These are phyloP conservation scores for Wallacemonas sp. DNA, from an alignment of 208 protist species.

Conservation along the genomic window DNA sequence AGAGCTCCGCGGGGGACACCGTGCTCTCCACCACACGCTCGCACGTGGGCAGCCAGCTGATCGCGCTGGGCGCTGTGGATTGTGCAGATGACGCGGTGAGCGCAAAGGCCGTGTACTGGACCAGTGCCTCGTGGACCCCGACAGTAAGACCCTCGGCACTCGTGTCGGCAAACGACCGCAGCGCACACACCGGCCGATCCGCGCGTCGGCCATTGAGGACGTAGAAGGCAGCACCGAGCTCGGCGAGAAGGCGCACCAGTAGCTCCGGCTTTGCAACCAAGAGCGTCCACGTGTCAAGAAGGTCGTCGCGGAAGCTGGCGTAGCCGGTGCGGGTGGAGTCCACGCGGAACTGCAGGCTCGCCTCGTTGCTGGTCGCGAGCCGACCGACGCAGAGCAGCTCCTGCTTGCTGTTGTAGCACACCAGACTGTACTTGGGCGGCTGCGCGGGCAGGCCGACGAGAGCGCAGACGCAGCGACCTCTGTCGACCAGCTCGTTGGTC, in stretches of 20 bases:
- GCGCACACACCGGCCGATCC: background rate
- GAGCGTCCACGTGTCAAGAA: conserved; percentile 49
- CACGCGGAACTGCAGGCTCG: conserved; percentile 20
- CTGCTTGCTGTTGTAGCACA: conserved; percentile 78
- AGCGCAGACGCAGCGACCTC: conserved; percentile 67
- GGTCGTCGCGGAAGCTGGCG: conserved; percentile 71
- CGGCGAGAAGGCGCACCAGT: conserved; percentile 49
- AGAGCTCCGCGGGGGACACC: background rate
- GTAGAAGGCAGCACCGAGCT: conserved; percentile 68
- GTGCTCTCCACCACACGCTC: conserved; percentile 11
- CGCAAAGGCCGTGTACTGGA: conserved; percentile 53
- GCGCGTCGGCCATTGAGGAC: conserved; percentile 42
- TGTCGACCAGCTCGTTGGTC: conserved; percentile 42
- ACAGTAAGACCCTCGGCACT: conserved; percentile 7
- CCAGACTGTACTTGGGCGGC: conserved; percentile 72
- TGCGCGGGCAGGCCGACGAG: conserved; percentile 52
- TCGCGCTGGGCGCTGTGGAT: background rate
- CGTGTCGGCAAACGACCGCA: background rate
- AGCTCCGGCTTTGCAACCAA: conserved; percentile 48
- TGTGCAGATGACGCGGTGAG: conserved; percentile 18
- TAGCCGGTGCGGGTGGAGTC: conserved; percentile 30
- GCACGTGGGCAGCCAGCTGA: conserved; percentile 9
- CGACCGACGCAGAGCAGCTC: conserved; percentile 65
- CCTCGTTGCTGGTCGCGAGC: conserved; percentile 35
- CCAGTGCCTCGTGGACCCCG: conserved; percentile 27